phyloP scores from a whole-genome alignment of 192 early-diverging fungal species.

The Mortierella alpina region DNA sequence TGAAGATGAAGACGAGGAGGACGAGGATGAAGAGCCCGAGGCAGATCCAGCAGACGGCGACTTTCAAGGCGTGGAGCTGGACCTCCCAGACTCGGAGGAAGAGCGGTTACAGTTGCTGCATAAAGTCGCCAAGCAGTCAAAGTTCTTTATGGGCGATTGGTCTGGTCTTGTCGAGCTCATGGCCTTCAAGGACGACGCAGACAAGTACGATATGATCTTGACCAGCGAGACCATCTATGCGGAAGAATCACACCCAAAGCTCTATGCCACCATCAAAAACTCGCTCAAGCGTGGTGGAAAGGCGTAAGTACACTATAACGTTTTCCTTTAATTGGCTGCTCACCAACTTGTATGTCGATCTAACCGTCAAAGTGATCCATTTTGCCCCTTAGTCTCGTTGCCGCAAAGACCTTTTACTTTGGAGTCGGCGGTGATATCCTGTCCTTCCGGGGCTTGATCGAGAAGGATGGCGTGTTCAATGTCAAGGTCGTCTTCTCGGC shows the following conservation, averaged over 20 bases:
- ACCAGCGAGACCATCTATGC: slow-evolving; percentile 86
- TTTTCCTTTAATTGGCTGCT: slow-evolving; percentile 1
- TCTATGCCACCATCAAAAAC: slow-evolving; percentile 72
- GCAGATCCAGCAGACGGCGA: slow-evolving; percentile 39
- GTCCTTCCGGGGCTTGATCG: slow-evolving; percentile 75
- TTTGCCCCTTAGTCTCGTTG: slow-evolving; percentile 68
- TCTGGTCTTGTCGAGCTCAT: slow-evolving; percentile 58
- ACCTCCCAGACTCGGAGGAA: slow-evolving; percentile 53
- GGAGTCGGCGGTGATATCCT: slow-evolving; percentile 89
- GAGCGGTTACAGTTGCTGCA: slow-evolving; percentile 38
- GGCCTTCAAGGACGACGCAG: slow-evolving; percentile 53
- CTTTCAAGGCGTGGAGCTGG: slow-evolving; percentile 46
- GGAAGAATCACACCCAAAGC: slow-evolving; percentile 65
- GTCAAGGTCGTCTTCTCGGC: slow-evolving; percentile 71
- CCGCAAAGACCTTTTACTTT: slow-evolving; percentile 96
- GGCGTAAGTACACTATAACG: slow-evolving; percentile 56
- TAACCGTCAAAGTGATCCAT: not conserved
- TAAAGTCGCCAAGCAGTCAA: slow-evolving; percentile 55
- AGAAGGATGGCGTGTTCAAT: slow-evolving; percentile 63
- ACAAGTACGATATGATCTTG: slow-evolving; percentile 78
- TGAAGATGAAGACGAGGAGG: slow-evolving; percentile 50
- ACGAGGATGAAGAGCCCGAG: slow-evolving; percentile 56
- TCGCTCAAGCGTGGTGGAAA: slow-evolving; percentile 58
- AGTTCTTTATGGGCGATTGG: slow-evolving; percentile 79
- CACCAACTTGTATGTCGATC: not conserved